Percentiles rank a stretch among this genome's conserved stretches.
phyloP scores from a whole-genome alignment of 306 rosid species.

The Trifolium subterraneum region DNA sequence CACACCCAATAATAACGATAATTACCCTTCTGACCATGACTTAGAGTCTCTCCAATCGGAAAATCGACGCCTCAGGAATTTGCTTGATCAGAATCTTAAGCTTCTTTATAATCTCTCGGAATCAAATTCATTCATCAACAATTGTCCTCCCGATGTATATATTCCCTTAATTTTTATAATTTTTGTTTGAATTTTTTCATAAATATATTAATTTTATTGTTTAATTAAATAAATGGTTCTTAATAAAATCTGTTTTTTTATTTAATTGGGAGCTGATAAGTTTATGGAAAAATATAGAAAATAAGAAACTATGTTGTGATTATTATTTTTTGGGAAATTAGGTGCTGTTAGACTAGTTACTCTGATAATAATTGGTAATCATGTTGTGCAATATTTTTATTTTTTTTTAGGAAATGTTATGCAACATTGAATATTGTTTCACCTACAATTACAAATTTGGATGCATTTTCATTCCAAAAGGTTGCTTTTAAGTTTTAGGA shows the following conservation, averaged over 20 bases:
- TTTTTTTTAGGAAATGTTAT: too few relatives aligned
- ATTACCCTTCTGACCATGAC: slow-evolving; percentile 44
- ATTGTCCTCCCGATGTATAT: slow-evolving; percentile 86
- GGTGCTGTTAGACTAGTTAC: background rate
- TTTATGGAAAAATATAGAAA: background rate
- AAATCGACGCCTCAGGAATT: slow-evolving; percentile 72
- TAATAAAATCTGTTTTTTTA: background rate
- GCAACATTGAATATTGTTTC: background rate
- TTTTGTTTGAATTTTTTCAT: background rate
- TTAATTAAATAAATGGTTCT: background rate
- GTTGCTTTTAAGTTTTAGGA: background rate
- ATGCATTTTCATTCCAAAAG: slow-evolving; percentile 21
- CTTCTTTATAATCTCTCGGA: slow-evolving; percentile 74
- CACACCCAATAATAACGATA: slow-evolving; percentile 18
- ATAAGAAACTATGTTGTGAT: background rate
- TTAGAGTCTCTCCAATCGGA: slow-evolving; percentile 70
- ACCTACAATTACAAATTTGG: background rate
- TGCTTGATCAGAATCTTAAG: slow-evolving; percentile 75
- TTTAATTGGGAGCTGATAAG: background rate
- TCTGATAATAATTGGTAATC: background rate
- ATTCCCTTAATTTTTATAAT: background rate
- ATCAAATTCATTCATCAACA: slow-evolving; percentile 59
- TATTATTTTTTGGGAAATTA: background rate
- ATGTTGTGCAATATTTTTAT: background rate
- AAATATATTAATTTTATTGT: background rate